phyloP scores from a whole-genome alignment of 768 basidiomycete species.

The Tricholomella constricta region DNA sequence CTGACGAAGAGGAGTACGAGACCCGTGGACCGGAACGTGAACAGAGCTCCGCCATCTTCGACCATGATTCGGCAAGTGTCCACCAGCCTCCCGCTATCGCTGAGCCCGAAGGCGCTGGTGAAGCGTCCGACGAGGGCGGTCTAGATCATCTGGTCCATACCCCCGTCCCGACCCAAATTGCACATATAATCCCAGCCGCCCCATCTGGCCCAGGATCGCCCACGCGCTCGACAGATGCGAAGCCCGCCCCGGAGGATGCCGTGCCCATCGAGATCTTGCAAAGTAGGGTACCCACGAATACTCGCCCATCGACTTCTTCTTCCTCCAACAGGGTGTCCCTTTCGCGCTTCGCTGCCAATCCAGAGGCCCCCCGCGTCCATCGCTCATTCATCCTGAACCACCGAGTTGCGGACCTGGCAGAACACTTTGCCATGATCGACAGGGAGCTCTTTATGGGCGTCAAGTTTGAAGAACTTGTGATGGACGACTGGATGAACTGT shows the following conservation, averaged over 20 bases:
- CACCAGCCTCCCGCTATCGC: constrained; percentile 10
- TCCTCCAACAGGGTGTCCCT: constrained; percentile 24
- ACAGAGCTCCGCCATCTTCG: constrained; percentile 2
- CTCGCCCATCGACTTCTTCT: constrained; percentile 22
- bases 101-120: constrained; percentile 3
- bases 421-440: constrained; percentile 87
- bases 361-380: constrained; percentile 47
- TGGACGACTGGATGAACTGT: constrained; percentile 66
- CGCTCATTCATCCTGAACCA: constrained; percentile 73
- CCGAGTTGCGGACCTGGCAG: constrained; percentile 63
- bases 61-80: constrained; percentile 12
- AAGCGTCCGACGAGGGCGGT: constrained; percentile 3
- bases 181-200: constrained; percentile 26
- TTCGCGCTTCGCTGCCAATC: constrained; percentile 34
- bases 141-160: constrained; percentile 24
- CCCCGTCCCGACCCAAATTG: constrained; percentile 34
- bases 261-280: constrained; percentile 69
- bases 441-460: constrained; percentile 83
- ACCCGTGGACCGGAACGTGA: constrained; percentile 17
- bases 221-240: constrained; percentile 39
- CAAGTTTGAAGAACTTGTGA: constrained; percentile 86
- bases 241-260: constrained; percentile 58
- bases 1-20: constrained; percentile 33
- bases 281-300: constrained; percentile 47
- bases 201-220: constrained; percentile 32